Evolutionary conservation across 2,329 filamentous ascomycete species (phyloP), one percentile per base, ranked within the genome.

Genomic region (Ophiocordyceps polyrhachis-furcata): DNA sequence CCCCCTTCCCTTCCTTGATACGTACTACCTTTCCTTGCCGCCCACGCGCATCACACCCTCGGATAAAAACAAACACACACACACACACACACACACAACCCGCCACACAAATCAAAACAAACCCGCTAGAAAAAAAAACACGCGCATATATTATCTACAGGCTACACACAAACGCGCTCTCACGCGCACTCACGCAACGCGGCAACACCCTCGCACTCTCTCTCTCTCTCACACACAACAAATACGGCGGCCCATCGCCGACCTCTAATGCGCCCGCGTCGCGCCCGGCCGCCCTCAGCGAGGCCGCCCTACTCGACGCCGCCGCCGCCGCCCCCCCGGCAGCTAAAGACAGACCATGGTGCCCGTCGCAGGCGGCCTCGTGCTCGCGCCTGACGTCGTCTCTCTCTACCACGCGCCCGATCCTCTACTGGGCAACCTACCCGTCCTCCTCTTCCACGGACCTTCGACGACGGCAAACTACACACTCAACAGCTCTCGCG

Each of bases 391-490:
- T 60, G 83, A 89, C 61, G 73, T 83, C 60, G 75, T 95, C 61
- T 79, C 76, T 58, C 83, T 95, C 56, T 96, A 93, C 71, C 82
- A 93, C 65, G 79, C 86, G 54, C 81, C 79, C 60, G 91, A 98
- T 63, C 78, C 85, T 49, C 69, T 88, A 51, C 79, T 93, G 46
- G 81, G 81, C 62, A 74, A 88, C 65, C 71, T 87, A 49, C 79
- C 88, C 44, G 71, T 96, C 53, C 72, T 96, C 53, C 73, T 95
- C 61, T 95, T 96, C 70, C 85, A 95, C 62, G 89, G 89, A 14
- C 77, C 87, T 15, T 89, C 89, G 42, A 87, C 88, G 28, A 93
- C 86, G 40, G 80, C 84, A 55, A 93, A 93, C 64, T 83, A 82
- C 52, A 85, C 79, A 43, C 77, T 80, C 56, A 93, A 86, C 64